Conservation (phyloP, 116 monocot species). For the Cymodocea nodosa region DNA sequence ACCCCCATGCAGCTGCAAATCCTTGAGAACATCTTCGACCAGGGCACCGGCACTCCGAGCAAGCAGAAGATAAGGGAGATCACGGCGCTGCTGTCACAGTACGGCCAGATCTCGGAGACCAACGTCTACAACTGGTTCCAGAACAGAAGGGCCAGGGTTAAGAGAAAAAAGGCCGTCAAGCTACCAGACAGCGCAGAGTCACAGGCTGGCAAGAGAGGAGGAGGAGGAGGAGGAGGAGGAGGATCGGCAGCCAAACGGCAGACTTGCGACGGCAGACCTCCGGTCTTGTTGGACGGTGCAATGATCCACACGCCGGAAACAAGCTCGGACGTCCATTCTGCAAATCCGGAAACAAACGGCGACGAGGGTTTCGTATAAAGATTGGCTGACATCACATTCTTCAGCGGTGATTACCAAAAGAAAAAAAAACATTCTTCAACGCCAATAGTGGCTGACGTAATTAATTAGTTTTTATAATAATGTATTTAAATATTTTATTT, state of each 20-base stretch:
- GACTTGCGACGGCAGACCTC: no score
- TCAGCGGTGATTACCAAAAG: no score
- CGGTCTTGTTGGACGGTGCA: background rate
- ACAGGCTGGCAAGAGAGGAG: conserved; percentile 23
- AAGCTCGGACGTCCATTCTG: conserved; percentile 1
- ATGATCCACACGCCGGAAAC: conserved; percentile 1
- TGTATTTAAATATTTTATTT: no score
- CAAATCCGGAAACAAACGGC: conserved; percentile 1
- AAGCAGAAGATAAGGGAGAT: conserved; percentile 84
- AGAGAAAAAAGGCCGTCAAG: conserved; percentile 40
- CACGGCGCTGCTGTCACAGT: conserved; percentile 39
- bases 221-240: conserved; percentile 35
- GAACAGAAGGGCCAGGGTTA: conserved; percentile 71
- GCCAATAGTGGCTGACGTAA: no score
- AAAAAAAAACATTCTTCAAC: no score
- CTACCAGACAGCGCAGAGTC: conserved; percentile 26
- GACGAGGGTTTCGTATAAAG: no score
- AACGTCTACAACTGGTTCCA: conserved; percentile 98
- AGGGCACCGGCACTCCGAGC: conserved; percentile 61
- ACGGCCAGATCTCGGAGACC: conserved; percentile 62
- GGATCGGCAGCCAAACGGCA: conserved; percentile 11
- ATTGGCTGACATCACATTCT: no score
- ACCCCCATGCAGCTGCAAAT: conserved; percentile 71
- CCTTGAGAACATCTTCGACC: conserved; percentile 58
- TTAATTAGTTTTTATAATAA: no score